phyloP scores from a whole-genome alignment of 305 asterid species.

The Salvia sclarea region DNA sequence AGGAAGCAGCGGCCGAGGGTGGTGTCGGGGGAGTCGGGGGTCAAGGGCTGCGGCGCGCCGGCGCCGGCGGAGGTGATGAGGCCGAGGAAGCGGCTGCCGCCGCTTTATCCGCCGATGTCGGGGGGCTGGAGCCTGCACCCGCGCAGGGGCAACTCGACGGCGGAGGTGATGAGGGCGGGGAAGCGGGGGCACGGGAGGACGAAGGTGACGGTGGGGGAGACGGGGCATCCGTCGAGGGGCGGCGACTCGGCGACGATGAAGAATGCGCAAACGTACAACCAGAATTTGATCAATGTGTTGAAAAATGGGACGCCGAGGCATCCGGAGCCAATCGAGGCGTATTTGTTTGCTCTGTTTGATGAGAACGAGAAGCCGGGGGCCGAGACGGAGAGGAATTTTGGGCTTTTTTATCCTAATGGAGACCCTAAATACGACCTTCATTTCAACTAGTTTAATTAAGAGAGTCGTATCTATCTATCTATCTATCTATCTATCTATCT shows the following conservation, averaged over 20 bases:
- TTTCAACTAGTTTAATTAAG: slow-evolving; percentile 9
- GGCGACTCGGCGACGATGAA: neutral
- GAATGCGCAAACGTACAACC: slow-evolving; percentile 19
- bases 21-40: no score
- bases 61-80: no score
- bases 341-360: slow-evolving; percentile 50
- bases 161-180: no score
- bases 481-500: no score
- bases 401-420: slow-evolving; percentile 44
- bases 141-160: no score
- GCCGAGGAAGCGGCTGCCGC: no score
- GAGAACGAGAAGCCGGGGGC: slow-evolving; percentile 50
- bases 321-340: slow-evolving; percentile 46
- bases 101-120: no score
- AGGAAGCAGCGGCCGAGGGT: no score
- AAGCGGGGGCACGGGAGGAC: neutral
- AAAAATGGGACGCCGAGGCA: slow-evolving; percentile 44
- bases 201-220: slow-evolving; percentile 22
- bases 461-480: no score
- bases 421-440: slow-evolving; percentile 39
- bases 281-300: slow-evolving; percentile 33
- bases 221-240: slow-evolving; percentile 38
- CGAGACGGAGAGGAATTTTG: slow-evolving; percentile 52
- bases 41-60: no score
- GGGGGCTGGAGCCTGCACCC: no score